Evolutionary conservation across 2,329 filamentous ascomycete genomes (phyloP).

Genomic region (Coniochaeta hoffmannii): DNA sequence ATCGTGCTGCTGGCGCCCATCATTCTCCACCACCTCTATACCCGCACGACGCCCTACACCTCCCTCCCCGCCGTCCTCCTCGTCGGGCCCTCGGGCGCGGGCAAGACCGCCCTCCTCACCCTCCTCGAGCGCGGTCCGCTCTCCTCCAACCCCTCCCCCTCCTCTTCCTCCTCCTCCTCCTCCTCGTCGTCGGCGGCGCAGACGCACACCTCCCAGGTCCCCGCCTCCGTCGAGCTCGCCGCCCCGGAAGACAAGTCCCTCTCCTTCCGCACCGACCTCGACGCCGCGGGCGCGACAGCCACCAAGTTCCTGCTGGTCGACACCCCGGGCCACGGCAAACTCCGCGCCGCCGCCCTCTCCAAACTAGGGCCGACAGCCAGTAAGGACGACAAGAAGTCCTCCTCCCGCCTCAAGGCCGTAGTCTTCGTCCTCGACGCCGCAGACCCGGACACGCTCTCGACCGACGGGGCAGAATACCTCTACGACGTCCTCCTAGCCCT

Average conservation of each 20-base stretch:
- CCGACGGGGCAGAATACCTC: constrained; percentile 73
- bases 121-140: constrained; percentile 51
- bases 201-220: constrained; percentile 49
- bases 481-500: constrained; percentile 81
- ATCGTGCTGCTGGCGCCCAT: constrained; percentile 69
- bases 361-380: constrained; percentile 32
- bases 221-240: constrained; percentile 47
- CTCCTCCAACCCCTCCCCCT: constrained; percentile 4
- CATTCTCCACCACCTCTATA: constrained; percentile 68
- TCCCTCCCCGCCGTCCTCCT: constrained; percentile 71
- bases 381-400: constrained; percentile 3
- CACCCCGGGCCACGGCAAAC: constrained; percentile 92
- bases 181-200: constrained; percentile 19
- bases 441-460: constrained; percentile 48
- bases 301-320: constrained; percentile 73
- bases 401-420: constrained; percentile 48
- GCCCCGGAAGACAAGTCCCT: constrained; percentile 37
- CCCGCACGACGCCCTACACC: constrained; percentile 56
- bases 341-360: constrained; percentile 62
- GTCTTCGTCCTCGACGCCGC: constrained; percentile 86
- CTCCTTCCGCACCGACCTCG: constrained; percentile 47
- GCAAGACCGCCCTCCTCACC: constrained; percentile 85
- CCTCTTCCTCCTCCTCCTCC: too few relatives aligned
- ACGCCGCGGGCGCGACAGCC: constrained; percentile 46
- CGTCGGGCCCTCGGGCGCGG: constrained; percentile 70